Conservation (phyloP, 495 filamentous ascomycete genomes). For the Evansstolkia leycettana region DNA sequence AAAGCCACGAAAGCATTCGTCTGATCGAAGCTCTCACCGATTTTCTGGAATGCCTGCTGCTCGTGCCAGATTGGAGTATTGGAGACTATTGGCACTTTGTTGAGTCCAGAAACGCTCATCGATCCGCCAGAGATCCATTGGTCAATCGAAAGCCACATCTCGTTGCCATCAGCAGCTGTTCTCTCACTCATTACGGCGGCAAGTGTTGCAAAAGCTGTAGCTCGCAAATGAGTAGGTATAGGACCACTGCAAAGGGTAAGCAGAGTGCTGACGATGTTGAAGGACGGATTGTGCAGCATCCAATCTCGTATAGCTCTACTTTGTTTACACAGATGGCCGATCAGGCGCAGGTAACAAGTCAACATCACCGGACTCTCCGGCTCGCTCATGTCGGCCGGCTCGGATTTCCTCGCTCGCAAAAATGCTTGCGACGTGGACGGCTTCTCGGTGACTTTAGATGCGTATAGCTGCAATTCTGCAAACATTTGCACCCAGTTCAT, state of each 20-base stretch:
- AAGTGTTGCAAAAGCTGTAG: conserved; percentile 60
- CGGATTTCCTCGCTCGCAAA: conserved; percentile 48
- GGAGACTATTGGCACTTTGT: conserved; percentile 24
- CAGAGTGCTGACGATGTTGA: conserved; percentile 51
- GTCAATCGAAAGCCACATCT: conserved; percentile 62
- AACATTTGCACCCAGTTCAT: conserved; percentile 91
- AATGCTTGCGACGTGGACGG: conserved; percentile 41
- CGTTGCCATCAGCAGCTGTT: conserved; percentile 40
- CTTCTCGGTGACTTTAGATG: conserved; percentile 53
- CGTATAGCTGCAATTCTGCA: conserved; percentile 70
- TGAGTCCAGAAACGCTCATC: conserved; percentile 21
- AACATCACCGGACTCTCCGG: conserved; percentile 86
- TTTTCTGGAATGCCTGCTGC: conserved; percentile 42
- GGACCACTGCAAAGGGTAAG: conserved; percentile 56
- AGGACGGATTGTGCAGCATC: conserved; percentile 50
- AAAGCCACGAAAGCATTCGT: conserved; percentile 69
- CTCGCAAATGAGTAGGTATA: conserved; percentile 62
- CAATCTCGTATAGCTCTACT: conserved; percentile 56
- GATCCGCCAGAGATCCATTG: conserved; percentile 52
- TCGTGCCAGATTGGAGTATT: conserved; percentile 35
- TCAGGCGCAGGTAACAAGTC: conserved; percentile 80
- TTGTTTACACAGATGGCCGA: conserved; percentile 61
- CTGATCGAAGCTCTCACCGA: conserved; percentile 62
- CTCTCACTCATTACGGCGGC: conserved; percentile 56
- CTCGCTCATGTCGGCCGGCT: conserved; percentile 57